Evolutionary conservation across 768 basidiomycete species (phyloP).

Genomic region (Mycena belliarum): DNA sequence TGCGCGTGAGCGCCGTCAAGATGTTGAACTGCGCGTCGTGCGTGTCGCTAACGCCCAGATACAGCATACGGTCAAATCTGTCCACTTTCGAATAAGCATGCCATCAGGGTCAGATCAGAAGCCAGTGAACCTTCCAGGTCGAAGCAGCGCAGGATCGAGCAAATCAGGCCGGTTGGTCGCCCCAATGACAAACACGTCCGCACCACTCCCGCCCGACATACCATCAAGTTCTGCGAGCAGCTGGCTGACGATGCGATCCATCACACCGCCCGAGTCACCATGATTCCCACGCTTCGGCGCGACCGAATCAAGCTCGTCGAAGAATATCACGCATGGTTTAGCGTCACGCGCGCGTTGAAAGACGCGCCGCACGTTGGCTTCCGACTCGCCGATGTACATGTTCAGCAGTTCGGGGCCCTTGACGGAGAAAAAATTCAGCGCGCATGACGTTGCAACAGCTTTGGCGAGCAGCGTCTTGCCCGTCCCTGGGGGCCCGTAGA

Average conservation of each 20-base stretch:
- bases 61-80: conserved; percentile 96
- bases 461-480: conserved; percentile 95
- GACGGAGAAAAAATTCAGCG: conserved; percentile 95
- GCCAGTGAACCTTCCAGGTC: conserved; percentile 84
- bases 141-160: conserved; percentile 83
- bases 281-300: conserved; percentile 94
- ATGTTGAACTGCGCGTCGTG: conserved; percentile 86
- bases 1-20: conserved; percentile 86
- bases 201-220: conserved; percentile 62
- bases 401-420: conserved; percentile 95
- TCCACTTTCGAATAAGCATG: neutral
- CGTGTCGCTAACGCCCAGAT: conserved; percentile 88
- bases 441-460: conserved; percentile 93
- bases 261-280: conserved; percentile 95
- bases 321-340: conserved; percentile 93
- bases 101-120: neutral
- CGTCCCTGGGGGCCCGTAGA: conserved; percentile 95
- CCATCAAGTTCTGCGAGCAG: conserved; percentile 93
- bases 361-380: conserved; percentile 92
- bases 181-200: conserved; percentile 90
- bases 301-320: conserved; percentile 93
- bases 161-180: conserved; percentile 95
- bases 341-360: conserved; percentile 93
- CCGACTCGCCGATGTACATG: conserved; percentile 98
- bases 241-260: conserved; percentile 97